A percentile compares a stretch with the other conserved stretches of the same genome.
Evolutionary conservation across 2,329 filamentous ascomycete species (phyloP).

Genomic region (Xylariaceae sp.): DNA sequence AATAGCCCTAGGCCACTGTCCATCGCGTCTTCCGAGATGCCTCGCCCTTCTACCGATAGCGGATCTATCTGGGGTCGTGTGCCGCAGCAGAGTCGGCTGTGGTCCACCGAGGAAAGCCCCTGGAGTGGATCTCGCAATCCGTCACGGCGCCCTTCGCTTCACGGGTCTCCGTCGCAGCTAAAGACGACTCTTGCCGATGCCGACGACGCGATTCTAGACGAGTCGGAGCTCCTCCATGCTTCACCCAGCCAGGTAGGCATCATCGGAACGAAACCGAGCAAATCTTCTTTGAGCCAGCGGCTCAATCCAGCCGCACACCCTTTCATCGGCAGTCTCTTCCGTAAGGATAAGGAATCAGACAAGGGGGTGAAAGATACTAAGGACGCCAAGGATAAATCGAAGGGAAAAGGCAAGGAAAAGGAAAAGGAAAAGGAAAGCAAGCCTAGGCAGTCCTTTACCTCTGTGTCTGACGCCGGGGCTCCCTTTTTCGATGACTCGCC

Average conservation of each 20-base stretch:
- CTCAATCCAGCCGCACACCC: slow-evolving; percentile 87
- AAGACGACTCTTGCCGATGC: slow-evolving; percentile 58
- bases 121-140: slow-evolving; percentile 57
- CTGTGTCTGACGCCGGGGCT: slow-evolving; percentile 34
- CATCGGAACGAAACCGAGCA: slow-evolving; percentile 72
- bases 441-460: slow-evolving; percentile 33
- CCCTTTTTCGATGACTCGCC: slow-evolving; percentile 44
- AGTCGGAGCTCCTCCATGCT: slow-evolving; percentile 48
- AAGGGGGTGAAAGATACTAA: slow-evolving; percentile 36
- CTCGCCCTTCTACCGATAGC: slow-evolving; percentile 73
- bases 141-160: slow-evolving; percentile 75
- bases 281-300: slow-evolving; percentile 51
- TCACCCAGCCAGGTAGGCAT: slow-evolving; percentile 57
- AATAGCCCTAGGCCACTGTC: slow-evolving; percentile 62
- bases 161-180: slow-evolving; percentile 63
- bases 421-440: slow-evolving; percentile 39
- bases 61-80: slow-evolving; percentile 66
- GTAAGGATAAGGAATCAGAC: slow-evolving; percentile 32
- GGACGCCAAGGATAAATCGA: slow-evolving; percentile 31
- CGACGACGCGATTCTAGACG: slow-evolving; percentile 58
- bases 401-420: slow-evolving; percentile 37
- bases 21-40: slow-evolving; percentile 64
- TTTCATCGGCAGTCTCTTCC: slow-evolving; percentile 70
- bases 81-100: slow-evolving; percentile 52
- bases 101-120: slow-evolving; percentile 53